These are phyloP conservation scores for Lathyrus oleraceus DNA, from an alignment of 306 rosid species.

Conservation along the genomic window DNA sequence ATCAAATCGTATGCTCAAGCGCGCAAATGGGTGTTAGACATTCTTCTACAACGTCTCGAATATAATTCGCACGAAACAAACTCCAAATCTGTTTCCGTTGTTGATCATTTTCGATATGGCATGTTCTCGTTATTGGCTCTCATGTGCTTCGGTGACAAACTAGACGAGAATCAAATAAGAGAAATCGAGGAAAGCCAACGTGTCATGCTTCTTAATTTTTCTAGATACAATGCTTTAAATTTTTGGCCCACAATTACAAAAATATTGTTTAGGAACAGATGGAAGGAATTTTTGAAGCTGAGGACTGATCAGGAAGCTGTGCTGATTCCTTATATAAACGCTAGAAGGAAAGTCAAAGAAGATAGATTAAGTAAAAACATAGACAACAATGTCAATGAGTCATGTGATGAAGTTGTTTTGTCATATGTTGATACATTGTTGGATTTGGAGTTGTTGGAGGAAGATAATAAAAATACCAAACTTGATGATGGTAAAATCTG, in stretches of 20 bases:
- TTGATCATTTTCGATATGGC: constrained; percentile 43
- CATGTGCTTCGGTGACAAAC: constrained; percentile 52
- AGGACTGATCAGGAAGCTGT: constrained; percentile 30
- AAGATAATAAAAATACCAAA: constrained; percentile 12
- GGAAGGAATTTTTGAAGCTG: constrained; percentile 37
- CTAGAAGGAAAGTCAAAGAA: constrained; percentile 40
- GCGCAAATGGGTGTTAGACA: constrained; percentile 41
- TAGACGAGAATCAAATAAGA: constrained; percentile 36
- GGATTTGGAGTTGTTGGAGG: constrained; percentile 39
- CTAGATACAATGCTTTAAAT: constrained; percentile 37
- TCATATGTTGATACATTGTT: constrained; percentile 48
- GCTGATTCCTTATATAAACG: constrained; percentile 36
- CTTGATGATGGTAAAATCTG: constrained; percentile 40
- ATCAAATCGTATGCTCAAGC: constrained; percentile 40
- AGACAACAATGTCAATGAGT: not conserved
- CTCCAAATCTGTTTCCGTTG: not conserved
- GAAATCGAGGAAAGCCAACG: constrained; percentile 42
- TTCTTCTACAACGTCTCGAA: constrained; percentile 31
- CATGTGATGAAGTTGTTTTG: constrained; percentile 27
- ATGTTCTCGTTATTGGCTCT: constrained; percentile 41
- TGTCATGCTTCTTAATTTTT: constrained; percentile 25
- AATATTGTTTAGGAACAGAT: constrained; percentile 36
- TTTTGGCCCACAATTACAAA: constrained; percentile 39
- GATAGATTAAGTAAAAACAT: constrained; percentile 12
- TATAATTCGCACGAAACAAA: not conserved